Base-by-base conservation (phyloP, 108 stramenopile species). In the Craspedostauros australis region DNA sequence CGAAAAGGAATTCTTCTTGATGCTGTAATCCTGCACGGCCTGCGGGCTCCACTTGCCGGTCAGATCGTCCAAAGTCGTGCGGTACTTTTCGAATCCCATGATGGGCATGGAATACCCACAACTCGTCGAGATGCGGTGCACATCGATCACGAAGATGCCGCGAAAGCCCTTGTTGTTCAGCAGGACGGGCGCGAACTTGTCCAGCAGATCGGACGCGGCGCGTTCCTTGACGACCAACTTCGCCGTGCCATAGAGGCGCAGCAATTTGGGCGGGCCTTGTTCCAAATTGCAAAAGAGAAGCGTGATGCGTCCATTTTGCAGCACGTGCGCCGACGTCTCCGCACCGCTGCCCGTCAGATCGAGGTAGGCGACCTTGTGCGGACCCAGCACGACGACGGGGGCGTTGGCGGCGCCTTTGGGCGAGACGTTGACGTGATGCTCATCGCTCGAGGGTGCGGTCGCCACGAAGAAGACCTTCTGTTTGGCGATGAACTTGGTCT, bases 401-500 rank as follows among this genome's bases (percentile, higher is more conserved):
- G 48, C n/a, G 2, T 50, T 50, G n/a, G 60, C 40, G 1, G 66
- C 54, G 26, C 32, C 47, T 39, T 75, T 75, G 68, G 74, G 74
- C 8, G 60, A 62, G 21, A 75, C 38, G 38, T 64, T 66, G 30
- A 75, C 67, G 29, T 42, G 59, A 42, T 66, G 56, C 11, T 59
- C 20, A 2, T 14, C 9, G 19, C 11, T n/a, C 2, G 66, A 50
- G 8, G 74, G 74, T 18, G 74, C 74, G 2, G 68, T 64, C 7
- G 65, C 74, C 29, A 71, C 70, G 45, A 75, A 75, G 60, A 75
- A 75, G 11, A 75, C 74, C 19, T 70, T 54, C 43, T 71, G 70
- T 38, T 53, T 55, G 15, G 39, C 66, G 20, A 68, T 60, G 30
- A 60, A 68, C 5, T 30, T 52, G 12, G 24, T 39, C 16, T 59